Evolutionary conservation across 2,329 filamentous ascomycete genomes (phyloP).

Genomic region (Hymenoscyphus scutula): DNA sequence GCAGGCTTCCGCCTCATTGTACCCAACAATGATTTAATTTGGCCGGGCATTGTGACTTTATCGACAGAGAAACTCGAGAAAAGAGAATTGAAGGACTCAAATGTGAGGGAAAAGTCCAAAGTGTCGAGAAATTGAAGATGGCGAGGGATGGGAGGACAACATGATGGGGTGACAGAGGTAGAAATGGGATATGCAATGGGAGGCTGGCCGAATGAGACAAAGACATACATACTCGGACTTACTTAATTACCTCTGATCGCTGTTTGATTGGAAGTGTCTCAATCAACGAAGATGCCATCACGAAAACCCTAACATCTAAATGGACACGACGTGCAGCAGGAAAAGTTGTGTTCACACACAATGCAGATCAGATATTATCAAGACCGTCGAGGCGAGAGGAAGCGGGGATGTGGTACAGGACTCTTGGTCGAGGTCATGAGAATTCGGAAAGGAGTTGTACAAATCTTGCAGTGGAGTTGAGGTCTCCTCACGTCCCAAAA

Average conservation of each 20-base stretch:
- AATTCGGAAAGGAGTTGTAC: neutral
- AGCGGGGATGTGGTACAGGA: neutral
- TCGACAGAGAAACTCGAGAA: neutral
- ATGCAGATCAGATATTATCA: slow-evolving; percentile 2
- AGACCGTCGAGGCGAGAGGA: neutral
- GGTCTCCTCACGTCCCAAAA: neutral
- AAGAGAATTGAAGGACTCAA: neutral
- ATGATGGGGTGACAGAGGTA: neutral
- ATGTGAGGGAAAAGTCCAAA: neutral
- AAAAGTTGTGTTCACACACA: neutral
- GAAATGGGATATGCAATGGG: slow-evolving; percentile 1
- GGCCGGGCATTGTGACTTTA: slow-evolving; percentile 29
- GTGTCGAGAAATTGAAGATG: neutral
- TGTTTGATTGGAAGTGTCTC: slow-evolving; percentile 10
- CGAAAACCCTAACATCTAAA: neutral
- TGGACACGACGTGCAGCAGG: slow-evolving; percentile 2
- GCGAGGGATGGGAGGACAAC: neutral
- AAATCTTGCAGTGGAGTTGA: neutral
- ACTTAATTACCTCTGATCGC: slow-evolving; percentile 7
- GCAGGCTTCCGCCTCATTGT: slow-evolving; percentile 47
- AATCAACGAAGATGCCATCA: neutral
- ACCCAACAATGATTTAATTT: slow-evolving; percentile 44
- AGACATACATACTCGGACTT: neutral
- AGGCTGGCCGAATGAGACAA: neutral
- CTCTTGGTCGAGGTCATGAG: neutral